A percentile compares a stretch with the other conserved stretches of the same genome.
Evolutionary conservation across 179 eudicot genomes (phyloP).

Genomic region (Heliamphora pulchella): DNA sequence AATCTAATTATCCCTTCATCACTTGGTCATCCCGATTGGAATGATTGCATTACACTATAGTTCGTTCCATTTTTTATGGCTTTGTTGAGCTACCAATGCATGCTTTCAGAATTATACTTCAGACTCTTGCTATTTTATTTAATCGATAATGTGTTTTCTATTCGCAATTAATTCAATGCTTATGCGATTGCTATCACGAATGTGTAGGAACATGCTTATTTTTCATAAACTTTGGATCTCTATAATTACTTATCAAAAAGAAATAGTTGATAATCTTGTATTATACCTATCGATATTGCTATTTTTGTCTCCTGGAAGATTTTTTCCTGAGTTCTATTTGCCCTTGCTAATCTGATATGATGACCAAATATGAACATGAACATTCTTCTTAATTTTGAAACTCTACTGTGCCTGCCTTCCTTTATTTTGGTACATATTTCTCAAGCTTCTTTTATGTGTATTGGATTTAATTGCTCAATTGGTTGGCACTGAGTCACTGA

Average conservation of each 20-base stretch:
- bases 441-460: not conserved
- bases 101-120: not conserved
- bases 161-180: not conserved
- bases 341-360: not conserved
- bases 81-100: slow-evolving; percentile 1
- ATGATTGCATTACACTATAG: not conserved
- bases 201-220: not conserved
- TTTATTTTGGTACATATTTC: not conserved
- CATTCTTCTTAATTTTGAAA: not conserved
- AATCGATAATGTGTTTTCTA: not conserved
- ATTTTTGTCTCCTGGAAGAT: slow-evolving; percentile 2
- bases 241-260: not conserved
- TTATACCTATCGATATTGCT: not conserved
- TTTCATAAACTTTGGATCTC: not conserved
- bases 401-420: not conserved
- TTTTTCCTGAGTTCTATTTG: not conserved
- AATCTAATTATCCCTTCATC: not conserved
- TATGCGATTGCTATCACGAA: not conserved
- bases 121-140: not conserved
- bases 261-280: not conserved
- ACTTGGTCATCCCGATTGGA: not conserved
- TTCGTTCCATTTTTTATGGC: not conserved
- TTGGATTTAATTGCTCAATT: not conserved
- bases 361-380: not conserved
- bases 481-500: not conserved